Percentiles rank a stretch among this genome's conserved stretches.
Conservation (phyloP, 2,329 filamentous ascomycete species). For the Aspergillus jensenii region DNA sequence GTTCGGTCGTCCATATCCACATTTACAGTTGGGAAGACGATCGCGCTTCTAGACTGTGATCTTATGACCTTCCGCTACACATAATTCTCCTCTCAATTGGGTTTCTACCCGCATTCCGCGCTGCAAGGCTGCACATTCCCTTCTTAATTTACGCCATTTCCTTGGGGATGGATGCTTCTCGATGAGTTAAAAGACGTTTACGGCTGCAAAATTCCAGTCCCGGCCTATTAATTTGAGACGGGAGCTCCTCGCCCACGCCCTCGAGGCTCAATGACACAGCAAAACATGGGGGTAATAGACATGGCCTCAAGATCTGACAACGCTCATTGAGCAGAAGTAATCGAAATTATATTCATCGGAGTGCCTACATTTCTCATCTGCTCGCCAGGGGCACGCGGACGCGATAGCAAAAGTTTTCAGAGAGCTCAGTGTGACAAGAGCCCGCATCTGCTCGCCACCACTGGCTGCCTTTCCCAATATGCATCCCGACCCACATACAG, state of each 20-base stretch:
- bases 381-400: not conserved
- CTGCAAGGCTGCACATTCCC: slow-evolving; percentile 5
- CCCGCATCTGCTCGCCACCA: not conserved
- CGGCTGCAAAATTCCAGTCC: not conserved
- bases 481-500: slow-evolving; percentile 6
- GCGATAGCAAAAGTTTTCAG: not conserved
- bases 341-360: not conserved
- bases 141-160: slow-evolving; percentile 1
- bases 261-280: not conserved
- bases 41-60: slow-evolving; percentile 1
- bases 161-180: not conserved
- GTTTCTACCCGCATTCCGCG: not conserved
- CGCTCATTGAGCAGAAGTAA: not conserved
- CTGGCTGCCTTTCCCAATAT: not conserved
- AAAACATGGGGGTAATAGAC: not conserved
- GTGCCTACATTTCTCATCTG: not conserved
- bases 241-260: not conserved
- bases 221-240: not conserved
- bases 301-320: not conserved
- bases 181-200: not conserved
- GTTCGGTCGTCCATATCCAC: not conserved
- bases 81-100: slow-evolving; percentile 1
- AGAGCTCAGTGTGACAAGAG: slow-evolving; percentile 1
- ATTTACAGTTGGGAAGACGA: not conserved
- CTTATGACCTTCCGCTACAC: slow-evolving; percentile 2